Base-by-base conservation (phyloP, 148 eudicot genomes). In the Chenopodium suecicum region DNA sequence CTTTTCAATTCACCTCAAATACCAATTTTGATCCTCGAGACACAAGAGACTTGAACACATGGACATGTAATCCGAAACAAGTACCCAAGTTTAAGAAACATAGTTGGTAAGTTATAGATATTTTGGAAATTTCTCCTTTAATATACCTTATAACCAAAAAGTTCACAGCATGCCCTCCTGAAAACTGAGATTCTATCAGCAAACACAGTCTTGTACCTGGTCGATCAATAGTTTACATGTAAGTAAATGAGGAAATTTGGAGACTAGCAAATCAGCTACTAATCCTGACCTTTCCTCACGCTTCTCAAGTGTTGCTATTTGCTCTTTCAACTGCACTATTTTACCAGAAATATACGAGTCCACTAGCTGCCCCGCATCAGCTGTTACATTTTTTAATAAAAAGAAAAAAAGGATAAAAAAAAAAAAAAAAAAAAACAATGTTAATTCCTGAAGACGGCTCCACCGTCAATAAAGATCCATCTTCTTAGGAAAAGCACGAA, bases 91-190 rank as follows among this genome's bases (percentile, higher is more conserved):
- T 34, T 34, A 34, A 34, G 41, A 4, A 34, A 34, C 41, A 34
- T 34, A 34, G 37, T 34, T 34, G 41, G 41, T 34, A 34, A 34
- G 41, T 34, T 34, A 34, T 34, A 34, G 41, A 34, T 34, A 34
- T 34, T 31, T 31, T 31, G 32, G 32, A 31, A 1, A 31, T 31
- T 31, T 31, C 32, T 1, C 32, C 32, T 31, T 31, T 31, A 31
- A 31, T 31, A 31, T 31, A 97, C 99, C 99, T 97, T 97, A 86
- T 94, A 97, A 76, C 99, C 99, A 85, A 97, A 97, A 69, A 97
- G 94, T 80, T 97, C 99, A 88, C 99, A 97, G 82, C 99, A 97
- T 65, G 99, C 99, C 85, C 99, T 93, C 86, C 99, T 87, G 79
- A 97, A 97, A 81, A 97, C 99, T 14, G 98, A 97, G 66, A 97